A percentile compares a stretch with the other conserved stretches of the same genome.
phyloP scores from a whole-genome alignment of 129 eudicot species.

The Erigeron canadensis region DNA sequence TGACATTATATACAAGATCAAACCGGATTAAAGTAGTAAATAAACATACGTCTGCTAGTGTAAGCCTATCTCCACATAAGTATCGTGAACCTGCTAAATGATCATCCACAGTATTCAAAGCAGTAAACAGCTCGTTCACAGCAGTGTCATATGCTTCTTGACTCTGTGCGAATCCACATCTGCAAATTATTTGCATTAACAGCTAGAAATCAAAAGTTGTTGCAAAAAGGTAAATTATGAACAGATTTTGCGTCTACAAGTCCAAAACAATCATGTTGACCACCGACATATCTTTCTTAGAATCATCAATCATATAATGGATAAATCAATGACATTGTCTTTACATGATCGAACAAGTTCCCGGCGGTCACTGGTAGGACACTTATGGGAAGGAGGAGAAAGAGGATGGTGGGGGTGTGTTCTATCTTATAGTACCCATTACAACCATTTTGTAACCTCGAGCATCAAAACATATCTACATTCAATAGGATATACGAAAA shows the following conservation, averaged over 20 bases:
- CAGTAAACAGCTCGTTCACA: constrained; percentile 65
- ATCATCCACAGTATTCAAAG: constrained; percentile 61
- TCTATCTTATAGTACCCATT: too few relatives aligned
- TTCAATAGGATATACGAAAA: too few relatives aligned
- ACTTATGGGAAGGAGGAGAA: too few relatives aligned
- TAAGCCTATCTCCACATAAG: constrained; percentile 79
- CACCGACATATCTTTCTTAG: neutral
- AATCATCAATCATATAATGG: too few relatives aligned
- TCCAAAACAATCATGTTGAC: neutral
- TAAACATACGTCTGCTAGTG: constrained; percentile 88
- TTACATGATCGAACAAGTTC: too few relatives aligned
- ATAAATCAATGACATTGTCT: too few relatives aligned
- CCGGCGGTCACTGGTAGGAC: too few relatives aligned
- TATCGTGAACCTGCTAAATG: constrained; percentile 69
- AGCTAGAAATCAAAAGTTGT: constrained; percentile 14
- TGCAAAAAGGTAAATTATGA: neutral
- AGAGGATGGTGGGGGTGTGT: too few relatives aligned
- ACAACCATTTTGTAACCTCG: too few relatives aligned
- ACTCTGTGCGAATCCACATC: constrained; percentile 98
- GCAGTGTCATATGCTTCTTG: constrained; percentile 91
- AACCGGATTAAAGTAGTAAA: constrained; percentile 90
- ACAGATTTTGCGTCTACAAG: neutral
- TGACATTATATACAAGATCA: constrained; percentile 79
- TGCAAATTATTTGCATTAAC: constrained; percentile 30
- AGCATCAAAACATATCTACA: too few relatives aligned